These are phyloP conservation scores for Chiua virens DNA, from an alignment of 768 basidiomycete genomes.

Conservation along the genomic window DNA sequence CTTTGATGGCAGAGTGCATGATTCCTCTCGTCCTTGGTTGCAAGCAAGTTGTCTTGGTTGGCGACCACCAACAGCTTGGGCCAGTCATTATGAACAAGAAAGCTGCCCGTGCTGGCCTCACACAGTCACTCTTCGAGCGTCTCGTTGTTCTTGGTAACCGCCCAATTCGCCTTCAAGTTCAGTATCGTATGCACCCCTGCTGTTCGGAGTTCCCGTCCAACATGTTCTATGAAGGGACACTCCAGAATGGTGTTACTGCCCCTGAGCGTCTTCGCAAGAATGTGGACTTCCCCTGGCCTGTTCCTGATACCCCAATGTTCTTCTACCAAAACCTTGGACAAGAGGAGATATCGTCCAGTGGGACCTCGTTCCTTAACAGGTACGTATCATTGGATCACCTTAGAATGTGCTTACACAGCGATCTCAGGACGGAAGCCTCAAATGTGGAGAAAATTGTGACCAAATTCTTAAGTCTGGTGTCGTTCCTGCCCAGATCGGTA, in stretches of 20 bases:
- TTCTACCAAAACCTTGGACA: constrained; percentile 99
- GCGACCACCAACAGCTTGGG: constrained; percentile 95
- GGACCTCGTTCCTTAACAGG: constrained; percentile 98
- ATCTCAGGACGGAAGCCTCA: constrained; percentile 86
- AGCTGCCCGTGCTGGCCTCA: constrained; percentile 96
- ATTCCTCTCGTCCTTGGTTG: constrained; percentile 97
- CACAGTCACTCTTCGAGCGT: constrained; percentile 97
- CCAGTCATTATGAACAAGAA: constrained; percentile 99
- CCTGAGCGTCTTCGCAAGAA: constrained; percentile 97
- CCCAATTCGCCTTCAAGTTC: constrained; percentile 97
- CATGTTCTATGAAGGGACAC: constrained; percentile 99
- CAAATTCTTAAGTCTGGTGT: constrained; percentile 99
- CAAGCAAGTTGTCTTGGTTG: constrained; percentile 97
- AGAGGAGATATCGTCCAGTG: constrained; percentile 97
- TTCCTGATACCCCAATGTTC: constrained; percentile 97
- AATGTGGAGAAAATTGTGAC: constrained; percentile 99
- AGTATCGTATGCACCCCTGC: constrained; percentile 99
- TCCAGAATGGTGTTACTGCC: constrained; percentile 99
- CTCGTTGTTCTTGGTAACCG: constrained; percentile 93
- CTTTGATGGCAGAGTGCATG: constrained; percentile 80
- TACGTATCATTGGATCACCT: constrained; percentile 18
- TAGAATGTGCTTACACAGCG: constrained; percentile 5
- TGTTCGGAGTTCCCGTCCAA: constrained; percentile 99
- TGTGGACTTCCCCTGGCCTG: constrained; percentile 99
- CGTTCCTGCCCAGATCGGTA: constrained; percentile 91